Base-by-base conservation (phyloP, 345 rosid genomes). In the Linum trigynum region DNA sequence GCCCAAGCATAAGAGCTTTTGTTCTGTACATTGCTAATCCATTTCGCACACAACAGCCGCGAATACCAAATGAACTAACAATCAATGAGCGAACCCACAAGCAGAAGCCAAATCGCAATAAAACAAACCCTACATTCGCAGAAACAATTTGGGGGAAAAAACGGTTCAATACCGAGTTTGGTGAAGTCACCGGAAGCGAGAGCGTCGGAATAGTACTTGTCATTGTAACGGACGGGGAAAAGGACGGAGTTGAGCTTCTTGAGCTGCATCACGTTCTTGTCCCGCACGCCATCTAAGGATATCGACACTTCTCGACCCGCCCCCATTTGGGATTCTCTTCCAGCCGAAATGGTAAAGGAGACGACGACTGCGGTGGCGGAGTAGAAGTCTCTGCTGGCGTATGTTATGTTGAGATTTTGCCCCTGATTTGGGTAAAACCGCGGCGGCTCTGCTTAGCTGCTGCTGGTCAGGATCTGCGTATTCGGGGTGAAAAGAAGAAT, bases 261-360 rank as follows among this genome's bases (percentile, higher is more conserved):
- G 9, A 91, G 89, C 85, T 86, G 97, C 99, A 88, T 94, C 84
- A 86, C 61, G 82, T 88, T 94, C 87, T 94, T 94, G 86, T 94
- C 97, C 66, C 97, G 85, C 68, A 94, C 95, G 36, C 79, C 96
- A 67, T 94, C 99, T 17, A 94, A 80, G 56, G 96, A 94, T 77
- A 91, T 75, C 39, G 86, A 72, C 67, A 80, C 81, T 65, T 80
- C 95, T 39, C 96, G 79, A 41, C 95, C 95, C 56, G 80, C 83
- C 61, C 89, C 95, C 99, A 94, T 94, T 67, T 38, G 17, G 12
- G 7, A 37, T 17, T 5, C 10, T 10, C 32, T 23, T 23, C 32
- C 32, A 23, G 32, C 32, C 32, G 32, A 23, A 23, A 23, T 23
- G 32, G 32, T 23, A 0, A 23, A 23, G 32, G 32, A 23, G 32